Evolutionary conservation across 179 eudicot species (phyloP).

Genomic region (Beta corolliflora): DNA sequence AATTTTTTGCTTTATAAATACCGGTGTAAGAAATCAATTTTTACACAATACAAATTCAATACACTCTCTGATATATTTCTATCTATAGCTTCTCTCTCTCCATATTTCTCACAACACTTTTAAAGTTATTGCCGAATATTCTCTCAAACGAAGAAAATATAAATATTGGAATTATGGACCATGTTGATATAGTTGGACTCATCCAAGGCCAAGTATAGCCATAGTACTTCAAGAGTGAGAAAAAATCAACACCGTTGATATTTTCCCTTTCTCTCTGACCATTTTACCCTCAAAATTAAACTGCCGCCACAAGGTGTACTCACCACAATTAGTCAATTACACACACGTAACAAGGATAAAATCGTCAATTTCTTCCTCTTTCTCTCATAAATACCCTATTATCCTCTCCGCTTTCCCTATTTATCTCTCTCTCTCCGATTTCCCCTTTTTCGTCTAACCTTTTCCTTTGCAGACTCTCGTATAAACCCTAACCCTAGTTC

Average conservation of each 20-base stretch:
- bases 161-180: no score
- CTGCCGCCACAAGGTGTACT: conserved; percentile 1
- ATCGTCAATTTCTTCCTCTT: background rate
- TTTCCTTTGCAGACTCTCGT: conserved; percentile 31
- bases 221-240: background rate
- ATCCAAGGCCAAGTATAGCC: background rate
- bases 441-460: conserved; percentile 30
- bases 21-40: no score
- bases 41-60: no score
- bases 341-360: conserved; percentile 19
- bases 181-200: no score
- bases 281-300: background rate
- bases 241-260: conserved; percentile 10
- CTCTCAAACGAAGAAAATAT: no score
- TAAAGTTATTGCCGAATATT: no score
- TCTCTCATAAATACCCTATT: conserved; percentile 14
- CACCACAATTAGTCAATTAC: background rate
- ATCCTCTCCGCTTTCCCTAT: background rate
- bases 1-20: no score
- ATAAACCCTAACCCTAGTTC: conserved; percentile 42
- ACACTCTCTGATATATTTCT: no score
- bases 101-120: no score
- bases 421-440: conserved; percentile 10
- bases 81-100: rapidly evolving
- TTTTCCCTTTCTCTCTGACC: background rate